Evolutionary conservation across 306 rosid genomes (phyloP).

Genomic region (Malus sylvestris): DNA sequence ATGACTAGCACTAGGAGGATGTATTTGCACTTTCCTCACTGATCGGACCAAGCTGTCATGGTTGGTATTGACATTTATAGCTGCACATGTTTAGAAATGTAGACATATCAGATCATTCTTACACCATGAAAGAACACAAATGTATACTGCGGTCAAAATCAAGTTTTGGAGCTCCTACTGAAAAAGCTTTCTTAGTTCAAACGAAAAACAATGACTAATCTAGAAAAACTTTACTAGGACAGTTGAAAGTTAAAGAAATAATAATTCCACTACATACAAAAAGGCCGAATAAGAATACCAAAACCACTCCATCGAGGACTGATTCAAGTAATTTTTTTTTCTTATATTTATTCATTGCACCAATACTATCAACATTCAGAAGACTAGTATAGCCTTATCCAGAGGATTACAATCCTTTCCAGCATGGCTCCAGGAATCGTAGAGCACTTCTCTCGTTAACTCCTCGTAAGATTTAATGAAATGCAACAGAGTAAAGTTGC

Average conservation of each 20-base stretch:
- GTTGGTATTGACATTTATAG: slow-evolving; percentile 41
- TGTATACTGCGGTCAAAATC: neutral
- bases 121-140: neutral
- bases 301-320: neutral
- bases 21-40: slow-evolving; percentile 47
- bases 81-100: slow-evolving; percentile 41
- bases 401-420: neutral
- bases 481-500: neutral
- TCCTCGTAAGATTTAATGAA: neutral
- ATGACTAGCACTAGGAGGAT: slow-evolving; percentile 76
- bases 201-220: neutral
- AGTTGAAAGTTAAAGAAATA: neutral
- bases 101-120: neutral
- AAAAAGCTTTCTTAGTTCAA: neutral
- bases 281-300: neutral
- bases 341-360: neutral
- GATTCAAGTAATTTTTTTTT: neutral
- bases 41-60: slow-evolving; percentile 29
- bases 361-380: neutral
- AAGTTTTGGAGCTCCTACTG: neutral
- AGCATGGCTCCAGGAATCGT: neutral
- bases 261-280: neutral
- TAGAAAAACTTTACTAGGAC: neutral
- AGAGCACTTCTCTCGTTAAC: neutral
- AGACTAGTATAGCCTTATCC: neutral